A percentile compares a stretch with the other conserved stretches of the same genome.
Conservation (phyloP, 345 rosid genomes). For the Salix purpurea region DNA sequence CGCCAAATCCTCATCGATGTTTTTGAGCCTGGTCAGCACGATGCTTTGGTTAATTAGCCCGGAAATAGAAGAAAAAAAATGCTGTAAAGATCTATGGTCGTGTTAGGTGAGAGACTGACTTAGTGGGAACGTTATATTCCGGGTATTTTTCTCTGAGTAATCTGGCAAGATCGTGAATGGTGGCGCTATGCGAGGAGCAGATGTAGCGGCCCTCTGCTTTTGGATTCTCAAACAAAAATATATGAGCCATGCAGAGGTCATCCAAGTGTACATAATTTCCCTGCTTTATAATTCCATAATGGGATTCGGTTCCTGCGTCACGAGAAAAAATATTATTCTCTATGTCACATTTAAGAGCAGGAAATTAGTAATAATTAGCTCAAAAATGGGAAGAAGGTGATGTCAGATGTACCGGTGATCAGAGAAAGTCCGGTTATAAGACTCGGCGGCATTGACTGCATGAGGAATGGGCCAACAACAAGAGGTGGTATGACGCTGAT, state of each 20-base stretch:
- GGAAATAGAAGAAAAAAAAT: too few relatives aligned
- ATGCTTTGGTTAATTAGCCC: neutral
- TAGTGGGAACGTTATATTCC: constrained; percentile 50
- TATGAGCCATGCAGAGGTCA: constrained; percentile 80
- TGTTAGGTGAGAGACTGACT: constrained; percentile 34
- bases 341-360: neutral
- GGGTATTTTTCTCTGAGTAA: constrained; percentile 58
- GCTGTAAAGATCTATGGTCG: too few relatives aligned
- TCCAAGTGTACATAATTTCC: constrained; percentile 85
- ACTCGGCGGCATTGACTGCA: constrained; percentile 85
- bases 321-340: neutral
- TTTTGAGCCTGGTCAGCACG: constrained; percentile 44
- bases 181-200: constrained; percentile 62
- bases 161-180: constrained; percentile 49
- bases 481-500: constrained; percentile 71
- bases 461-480: constrained; percentile 81
- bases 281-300: constrained; percentile 70
- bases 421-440: constrained; percentile 77
- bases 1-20: constrained; percentile 50
- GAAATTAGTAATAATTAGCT: neutral
- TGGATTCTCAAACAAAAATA: constrained; percentile 62
- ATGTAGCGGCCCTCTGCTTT: constrained; percentile 76
- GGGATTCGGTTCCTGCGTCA: constrained; percentile 66
- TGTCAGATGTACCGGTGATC: constrained; percentile 43
- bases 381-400: neutral